Evolutionary conservation across 1,284 basidiomycete species (phyloP).

Genomic region (Dichomitus squalens): DNA sequence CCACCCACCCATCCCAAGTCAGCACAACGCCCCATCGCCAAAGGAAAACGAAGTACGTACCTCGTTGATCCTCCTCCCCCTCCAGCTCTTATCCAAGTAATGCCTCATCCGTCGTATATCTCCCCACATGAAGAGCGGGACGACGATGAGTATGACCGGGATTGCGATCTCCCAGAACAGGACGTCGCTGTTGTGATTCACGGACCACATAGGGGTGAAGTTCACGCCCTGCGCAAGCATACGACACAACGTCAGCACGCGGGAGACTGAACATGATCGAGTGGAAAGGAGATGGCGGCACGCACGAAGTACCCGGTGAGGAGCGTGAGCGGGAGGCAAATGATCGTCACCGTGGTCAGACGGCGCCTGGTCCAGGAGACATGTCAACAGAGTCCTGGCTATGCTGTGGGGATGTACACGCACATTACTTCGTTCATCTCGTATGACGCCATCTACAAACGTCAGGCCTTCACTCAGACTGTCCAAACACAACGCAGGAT

Average conservation of each 20-base stretch:
- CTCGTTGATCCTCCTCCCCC: slow-evolving; percentile 31
- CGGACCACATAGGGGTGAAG: slow-evolving; percentile 55
- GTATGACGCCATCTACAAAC: slow-evolving; percentile 59
- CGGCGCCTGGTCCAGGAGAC: slow-evolving; percentile 41
- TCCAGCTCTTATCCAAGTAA: slow-evolving; percentile 45
- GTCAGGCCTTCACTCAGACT: not conserved
- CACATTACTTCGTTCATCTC: slow-evolving; percentile 75
- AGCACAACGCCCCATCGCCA: too few relatives aligned
- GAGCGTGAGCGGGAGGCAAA: slow-evolving; percentile 70
- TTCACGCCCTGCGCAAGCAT: slow-evolving; percentile 63
- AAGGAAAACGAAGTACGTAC: slow-evolving; percentile 28
- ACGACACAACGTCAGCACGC: too few relatives aligned
- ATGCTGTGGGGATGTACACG: slow-evolving; percentile 26
- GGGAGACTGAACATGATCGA: too few relatives aligned
- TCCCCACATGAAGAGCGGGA: slow-evolving; percentile 54
- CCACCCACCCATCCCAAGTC: too few relatives aligned
- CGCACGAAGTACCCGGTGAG: slow-evolving; percentile 73
- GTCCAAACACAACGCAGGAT: slow-evolving; percentile 7
- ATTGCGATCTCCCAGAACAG: slow-evolving; percentile 72
- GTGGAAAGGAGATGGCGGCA: slow-evolving; percentile 9
- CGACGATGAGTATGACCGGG: slow-evolving; percentile 59
- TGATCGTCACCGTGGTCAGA: slow-evolving; percentile 66
- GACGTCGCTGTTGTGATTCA: slow-evolving; percentile 49
- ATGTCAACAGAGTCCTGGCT: not conserved
- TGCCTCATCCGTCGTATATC: slow-evolving; percentile 52